A percentile compares a stretch with the other conserved stretches of the same genome.
These are phyloP conservation scores for Escallonia herrerae DNA, from an alignment of 129 eudicot species.

Conservation along the genomic window DNA sequence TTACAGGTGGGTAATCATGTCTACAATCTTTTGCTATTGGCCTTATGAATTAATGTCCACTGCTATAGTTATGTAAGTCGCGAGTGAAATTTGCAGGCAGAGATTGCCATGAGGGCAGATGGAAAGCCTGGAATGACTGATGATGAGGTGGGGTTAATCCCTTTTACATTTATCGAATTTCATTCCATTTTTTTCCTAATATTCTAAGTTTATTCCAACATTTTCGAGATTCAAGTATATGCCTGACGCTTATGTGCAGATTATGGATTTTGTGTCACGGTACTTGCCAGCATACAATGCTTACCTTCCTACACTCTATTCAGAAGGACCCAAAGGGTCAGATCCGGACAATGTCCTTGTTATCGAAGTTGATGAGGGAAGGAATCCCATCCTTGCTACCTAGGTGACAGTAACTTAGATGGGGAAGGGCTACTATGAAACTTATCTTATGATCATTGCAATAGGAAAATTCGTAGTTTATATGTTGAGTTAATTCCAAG, in stretches of 20 bases:
- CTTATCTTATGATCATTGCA: neutral
- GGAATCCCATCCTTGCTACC: slow-evolving; percentile 75
- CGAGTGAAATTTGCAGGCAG: slow-evolving; percentile 59
- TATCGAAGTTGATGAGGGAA: slow-evolving; percentile 85
- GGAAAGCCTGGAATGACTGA: slow-evolving; percentile 91
- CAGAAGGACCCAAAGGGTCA: slow-evolving; percentile 88
- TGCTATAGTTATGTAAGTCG: slow-evolving; percentile 4
- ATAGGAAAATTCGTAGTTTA: neutral
- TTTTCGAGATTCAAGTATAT: neutral
- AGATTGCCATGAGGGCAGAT: slow-evolving; percentile 83
- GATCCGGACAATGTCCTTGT: slow-evolving; percentile 63
- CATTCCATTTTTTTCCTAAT: neutral
- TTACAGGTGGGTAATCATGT: slow-evolving; percentile 57
- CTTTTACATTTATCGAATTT: neutral
- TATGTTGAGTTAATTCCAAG: slow-evolving; percentile 6
- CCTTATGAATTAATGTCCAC: neutral
- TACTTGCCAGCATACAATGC: slow-evolving; percentile 98
- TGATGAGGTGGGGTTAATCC: slow-evolving; percentile 59
- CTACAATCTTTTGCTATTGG: neutral
- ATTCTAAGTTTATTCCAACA: neutral
- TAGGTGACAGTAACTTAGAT: slow-evolving; percentile 25
- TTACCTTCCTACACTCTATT: slow-evolving; percentile 81
- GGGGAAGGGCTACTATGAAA: neutral
- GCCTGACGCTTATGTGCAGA: slow-evolving; percentile 24
- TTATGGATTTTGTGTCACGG: slow-evolving; percentile 83